Base-by-base conservation (phyloP, 2,329 filamentous ascomycete genomes). In the Fragosphaeria purpurea region DNA sequence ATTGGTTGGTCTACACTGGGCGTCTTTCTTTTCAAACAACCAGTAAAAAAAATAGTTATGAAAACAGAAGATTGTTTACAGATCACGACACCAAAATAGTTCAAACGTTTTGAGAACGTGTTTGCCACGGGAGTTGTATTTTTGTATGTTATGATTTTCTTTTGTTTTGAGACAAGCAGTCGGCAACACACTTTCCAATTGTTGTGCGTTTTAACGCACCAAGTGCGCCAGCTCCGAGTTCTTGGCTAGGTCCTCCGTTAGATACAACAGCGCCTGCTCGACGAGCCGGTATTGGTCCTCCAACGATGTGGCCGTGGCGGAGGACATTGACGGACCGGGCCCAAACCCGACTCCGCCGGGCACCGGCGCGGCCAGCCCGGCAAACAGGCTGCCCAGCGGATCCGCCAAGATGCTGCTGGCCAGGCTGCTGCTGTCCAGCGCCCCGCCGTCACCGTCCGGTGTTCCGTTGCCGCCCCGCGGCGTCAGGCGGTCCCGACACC, bases 231-330 rank as follows among this genome's bases (percentile, higher is more conserved):
- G 51, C 10, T 56, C 56, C 5, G 54, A 43, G 41, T 54, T 53
- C 46, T 52, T 52, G 31, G 54, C 54, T 34, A 55, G 50, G 34
- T 57, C 55, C 12, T 57, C 53, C 2, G 56, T 56, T 43, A 58
- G 46, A 33, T 56, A 56, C 37, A 55, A 30, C 43, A 58, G 54
- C 0, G 56, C 56, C 44, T 56, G 56, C 45, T 58, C 56, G 32
- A 58, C 56, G 1, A 58, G 53, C 0, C 51, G 52, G 48, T 58
- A 58, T 48, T 58, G 56, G 48, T 58, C 56, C 32, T 58, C 56
- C n/a, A 57, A 50, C 7, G 54, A 53, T 7, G 50, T 32, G 30
- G 48, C 41, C 13, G 49, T 37, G 2, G 49, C 30, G 9, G 48
- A 41, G 42, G 34, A 48, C 32, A 11, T 41, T 41, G 32, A 39